Evolutionary conservation across 73 alveolate species (phyloP).

Genomic region (Tetrahymena malaccensis): DNA sequence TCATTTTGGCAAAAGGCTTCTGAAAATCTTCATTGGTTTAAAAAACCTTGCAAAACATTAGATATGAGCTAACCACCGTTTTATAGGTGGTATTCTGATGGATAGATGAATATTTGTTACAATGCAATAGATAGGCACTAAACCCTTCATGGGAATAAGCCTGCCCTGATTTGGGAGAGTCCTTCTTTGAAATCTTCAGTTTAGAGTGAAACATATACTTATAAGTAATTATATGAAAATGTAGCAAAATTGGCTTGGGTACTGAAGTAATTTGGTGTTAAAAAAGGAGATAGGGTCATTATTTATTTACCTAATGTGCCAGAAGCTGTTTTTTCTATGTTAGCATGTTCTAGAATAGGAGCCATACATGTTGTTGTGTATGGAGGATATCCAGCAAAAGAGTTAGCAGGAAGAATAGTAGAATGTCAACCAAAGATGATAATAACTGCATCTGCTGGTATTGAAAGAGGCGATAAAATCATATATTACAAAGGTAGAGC

Average conservation of each 20-base stretch:
- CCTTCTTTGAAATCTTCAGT: conserved; percentile 54
- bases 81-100: conserved; percentile 38
- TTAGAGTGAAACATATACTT: conserved; percentile 61
- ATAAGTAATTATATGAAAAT: conserved; percentile 66
- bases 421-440: conserved; percentile 81
- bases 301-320: conserved; percentile 97
- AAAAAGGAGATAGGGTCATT: conserved; percentile 82
- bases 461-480: background rate
- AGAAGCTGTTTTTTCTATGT: conserved; percentile 86
- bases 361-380: conserved; percentile 97
- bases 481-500: background rate
- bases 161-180: conserved; percentile 79
- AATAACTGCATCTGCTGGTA: background rate
- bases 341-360: conserved; percentile 96
- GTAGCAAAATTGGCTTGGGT: conserved; percentile 89
- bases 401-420: conserved; percentile 79
- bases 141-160: conserved; percentile 59
- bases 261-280: conserved; percentile 60
- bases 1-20: conserved; percentile 12
- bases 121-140: conserved; percentile 96
- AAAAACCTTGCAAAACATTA: background rate
- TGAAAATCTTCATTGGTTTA: conserved; percentile 13
- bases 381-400: conserved; percentile 97
- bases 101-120: conserved; percentile 92
- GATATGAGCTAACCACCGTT: background rate